These are phyloP conservation scores for Auricularia auricula-judae DNA, from an alignment of 768 basidiomycete species.

Conservation along the genomic window DNA sequence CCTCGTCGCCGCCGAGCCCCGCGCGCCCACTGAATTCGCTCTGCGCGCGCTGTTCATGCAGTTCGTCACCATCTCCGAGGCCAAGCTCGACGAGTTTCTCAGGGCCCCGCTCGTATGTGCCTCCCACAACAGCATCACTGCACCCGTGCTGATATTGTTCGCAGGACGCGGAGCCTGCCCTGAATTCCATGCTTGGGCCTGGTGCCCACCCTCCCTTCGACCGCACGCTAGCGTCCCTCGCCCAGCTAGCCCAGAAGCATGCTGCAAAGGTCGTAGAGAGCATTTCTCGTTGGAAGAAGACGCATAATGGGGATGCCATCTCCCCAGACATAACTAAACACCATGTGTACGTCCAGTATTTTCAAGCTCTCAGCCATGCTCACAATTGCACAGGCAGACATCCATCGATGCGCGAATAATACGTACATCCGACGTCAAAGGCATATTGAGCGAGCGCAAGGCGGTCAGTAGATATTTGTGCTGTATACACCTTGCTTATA, in stretches of 20 bases:
- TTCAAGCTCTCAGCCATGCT: neutral
- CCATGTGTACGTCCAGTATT: conserved; percentile 10
- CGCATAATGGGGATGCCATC: conserved; percentile 51
- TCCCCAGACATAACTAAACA: conserved; percentile 40
- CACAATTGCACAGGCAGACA: neutral
- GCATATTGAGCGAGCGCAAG: conserved; percentile 56
- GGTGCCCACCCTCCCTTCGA: conserved; percentile 73
- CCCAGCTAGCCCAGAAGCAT: conserved; percentile 75
- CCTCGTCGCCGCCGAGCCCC: conserved; percentile 50
- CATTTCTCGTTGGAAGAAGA: conserved; percentile 77
- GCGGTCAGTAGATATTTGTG: conserved; percentile 21
- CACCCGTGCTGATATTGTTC: neutral
- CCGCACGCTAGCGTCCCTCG: conserved; percentile 72
- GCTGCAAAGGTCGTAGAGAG: conserved; percentile 78
- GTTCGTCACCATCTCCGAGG: conserved; percentile 70
- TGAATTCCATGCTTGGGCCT: conserved; percentile 58
- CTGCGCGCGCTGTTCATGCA: conserved; percentile 81
- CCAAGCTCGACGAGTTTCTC: conserved; percentile 67
- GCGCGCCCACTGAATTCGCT: conserved; percentile 81
- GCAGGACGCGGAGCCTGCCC: conserved; percentile 59
- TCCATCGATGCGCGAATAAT: conserved; percentile 1
- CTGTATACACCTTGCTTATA: neutral
- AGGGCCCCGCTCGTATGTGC: conserved; percentile 51
- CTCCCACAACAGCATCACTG: neutral
- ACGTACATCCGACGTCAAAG: conserved; percentile 31